These are phyloP conservation scores for Moniliella sp. DNA, from an alignment of 1,284 basidiomycete genomes.

Conservation along the genomic window DNA sequence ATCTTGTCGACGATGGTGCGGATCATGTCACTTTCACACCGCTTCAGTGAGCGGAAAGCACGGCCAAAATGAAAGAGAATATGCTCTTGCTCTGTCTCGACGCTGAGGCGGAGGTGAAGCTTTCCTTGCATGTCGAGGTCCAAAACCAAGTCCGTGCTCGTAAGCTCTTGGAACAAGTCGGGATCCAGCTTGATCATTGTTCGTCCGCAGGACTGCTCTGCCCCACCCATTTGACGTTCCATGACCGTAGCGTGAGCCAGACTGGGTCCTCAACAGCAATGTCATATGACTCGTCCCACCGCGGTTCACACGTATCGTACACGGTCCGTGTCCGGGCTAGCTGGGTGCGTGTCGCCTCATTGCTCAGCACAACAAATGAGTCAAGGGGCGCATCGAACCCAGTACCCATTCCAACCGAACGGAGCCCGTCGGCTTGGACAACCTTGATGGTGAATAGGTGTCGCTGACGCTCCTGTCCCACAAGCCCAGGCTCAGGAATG, in stretches of 20 bases:
- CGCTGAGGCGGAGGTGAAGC: constrained; percentile 67
- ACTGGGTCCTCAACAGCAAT: constrained; percentile 56
- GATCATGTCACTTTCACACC: constrained; percentile 86
- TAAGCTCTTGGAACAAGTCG: constrained; percentile 61
- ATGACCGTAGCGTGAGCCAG: constrained; percentile 90
- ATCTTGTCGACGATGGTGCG: constrained; percentile 92
- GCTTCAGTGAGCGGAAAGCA: constrained; percentile 77
- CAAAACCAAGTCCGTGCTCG: constrained; percentile 77
- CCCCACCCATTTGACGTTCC: constrained; percentile 54
- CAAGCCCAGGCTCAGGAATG: constrained; percentile 37
- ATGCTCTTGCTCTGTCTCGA: constrained; percentile 97
- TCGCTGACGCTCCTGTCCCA: constrained; percentile 5
- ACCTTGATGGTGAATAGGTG: constrained; percentile 88
- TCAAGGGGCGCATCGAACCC: constrained; percentile 39
- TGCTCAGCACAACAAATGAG: constrained; percentile 79
- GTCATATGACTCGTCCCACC: constrained; percentile 96
- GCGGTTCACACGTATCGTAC: constrained; percentile 66
- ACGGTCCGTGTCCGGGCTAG: constrained; percentile 87
- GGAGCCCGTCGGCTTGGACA: constrained; percentile 39
- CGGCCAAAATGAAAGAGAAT: constrained; percentile 92
- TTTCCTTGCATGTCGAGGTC: constrained; percentile 59
- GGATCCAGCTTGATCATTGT: constrained; percentile 83
- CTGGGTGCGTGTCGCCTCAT: constrained; percentile 54
- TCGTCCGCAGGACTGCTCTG: constrained; percentile 58
- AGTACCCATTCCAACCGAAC: constrained; percentile 2